Evolutionary conservation across 1,284 basidiomycete species (phyloP).

Genomic region (Trichosporon sp.): DNA sequence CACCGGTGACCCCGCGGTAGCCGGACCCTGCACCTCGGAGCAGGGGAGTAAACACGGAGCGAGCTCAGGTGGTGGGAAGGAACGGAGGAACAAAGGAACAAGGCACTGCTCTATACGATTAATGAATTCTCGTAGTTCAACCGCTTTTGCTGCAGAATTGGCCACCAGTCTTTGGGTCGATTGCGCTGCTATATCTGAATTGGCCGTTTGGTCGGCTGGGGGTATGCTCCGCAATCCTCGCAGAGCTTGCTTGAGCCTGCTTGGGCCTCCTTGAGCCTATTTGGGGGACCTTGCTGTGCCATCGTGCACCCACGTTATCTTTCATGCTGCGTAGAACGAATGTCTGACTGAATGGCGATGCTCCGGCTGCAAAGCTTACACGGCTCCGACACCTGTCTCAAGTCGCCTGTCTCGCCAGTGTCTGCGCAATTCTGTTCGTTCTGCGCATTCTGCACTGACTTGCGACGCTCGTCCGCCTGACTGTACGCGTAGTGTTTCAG

Average conservation of each 20-base stretch:
- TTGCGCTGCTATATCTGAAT: neutral
- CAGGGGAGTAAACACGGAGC: neutral
- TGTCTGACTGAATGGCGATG: neutral
- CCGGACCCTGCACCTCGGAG: neutral
- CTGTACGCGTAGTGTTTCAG: slow-evolving; percentile 1
- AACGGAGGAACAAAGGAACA: slow-evolving; percentile 12
- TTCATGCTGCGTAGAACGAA: neutral
- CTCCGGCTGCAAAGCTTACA: slow-evolving; percentile 1
- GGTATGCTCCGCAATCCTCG: neutral
- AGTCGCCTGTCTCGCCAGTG: neutral
- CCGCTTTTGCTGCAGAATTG: neutral
- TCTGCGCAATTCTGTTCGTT: neutral
- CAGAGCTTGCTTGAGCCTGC: neutral
- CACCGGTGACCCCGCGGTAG: neutral
- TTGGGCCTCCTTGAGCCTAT: slow-evolving; percentile 1
- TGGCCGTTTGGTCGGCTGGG: neutral
- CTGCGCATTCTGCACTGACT: neutral
- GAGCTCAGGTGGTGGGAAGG: neutral
- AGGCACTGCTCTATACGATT: slow-evolving; percentile 13
- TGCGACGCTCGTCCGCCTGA: neutral
- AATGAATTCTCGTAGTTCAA: neutral
- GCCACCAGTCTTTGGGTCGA: neutral
- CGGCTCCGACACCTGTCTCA: slow-evolving; percentile 12
- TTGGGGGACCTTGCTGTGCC: neutral
- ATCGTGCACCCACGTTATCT: neutral